Evolutionary conservation across 495 filamentous ascomycete species (phyloP), one percentile per base, ranked within the genome.

Genomic region (Penicillium turbatum): DNA sequence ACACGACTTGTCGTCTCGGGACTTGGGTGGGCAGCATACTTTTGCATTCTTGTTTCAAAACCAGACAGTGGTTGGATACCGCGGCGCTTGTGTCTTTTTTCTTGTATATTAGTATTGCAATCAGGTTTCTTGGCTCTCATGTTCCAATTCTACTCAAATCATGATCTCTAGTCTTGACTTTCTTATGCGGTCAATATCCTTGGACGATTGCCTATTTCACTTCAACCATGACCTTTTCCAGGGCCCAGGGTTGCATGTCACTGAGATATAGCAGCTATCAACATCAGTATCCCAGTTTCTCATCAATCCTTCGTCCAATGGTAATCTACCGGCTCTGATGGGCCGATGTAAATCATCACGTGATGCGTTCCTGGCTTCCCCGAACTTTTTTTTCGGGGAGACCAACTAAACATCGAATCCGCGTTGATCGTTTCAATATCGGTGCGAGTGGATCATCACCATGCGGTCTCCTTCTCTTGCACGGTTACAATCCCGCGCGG

Each of bases 401-500:
- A 65, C 64, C 59, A 66, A 47, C 60, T 54, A 56, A 56, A 55
- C 43, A 44, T 54, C 61, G 57, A 57, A 53, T 61, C 55, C 62
- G 59, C 51, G 54, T 62, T 57, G 57, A 56, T 54, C 61, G 43
- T 53, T 61, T 59, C 61, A 67, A 65, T 65, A 59, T 55, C 48
- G 57, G 55, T 57, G 56, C 60, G 61, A 61, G 54, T 54, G 59
- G 65, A 64, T 43, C 50, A 62, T 53, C 71, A 64, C 50, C 51
- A 77, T 77, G 74, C 71, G 74, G 70, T 67, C 62, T 58, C 70
- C 68, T 72, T 64, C 68, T 69, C 65, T 76, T 66, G 67, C 70
- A 53, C 72, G 74, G 64, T 58, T 75, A 54, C 68, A 68, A 51
- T 63, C 61, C 67, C 69, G 73, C 58, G 72, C 72, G 34, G 59